These are phyloP conservation scores for Paraphoma sp. DNA, from an alignment of 2,329 filamentous ascomycete species.

Conservation along the genomic window DNA sequence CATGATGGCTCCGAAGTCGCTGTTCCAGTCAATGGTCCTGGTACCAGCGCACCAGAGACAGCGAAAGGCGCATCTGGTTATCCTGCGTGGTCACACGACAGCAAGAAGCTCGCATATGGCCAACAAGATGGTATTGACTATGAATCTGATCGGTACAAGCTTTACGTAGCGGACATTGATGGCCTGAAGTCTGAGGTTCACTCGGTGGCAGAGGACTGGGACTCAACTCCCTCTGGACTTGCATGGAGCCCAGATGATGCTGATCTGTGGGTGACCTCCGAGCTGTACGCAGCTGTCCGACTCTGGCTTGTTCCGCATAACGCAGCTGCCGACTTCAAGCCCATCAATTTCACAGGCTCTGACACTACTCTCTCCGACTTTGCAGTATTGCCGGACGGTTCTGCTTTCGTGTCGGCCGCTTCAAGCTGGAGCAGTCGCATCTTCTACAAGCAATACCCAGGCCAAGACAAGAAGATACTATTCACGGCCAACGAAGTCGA, in stretches of 20 bases:
- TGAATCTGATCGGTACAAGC: constrained; percentile 76
- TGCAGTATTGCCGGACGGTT: constrained; percentile 66
- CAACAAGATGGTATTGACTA: constrained; percentile 68
- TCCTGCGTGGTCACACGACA: constrained; percentile 78
- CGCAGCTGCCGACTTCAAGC: constrained; percentile 59
- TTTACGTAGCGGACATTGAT: constrained; percentile 44
- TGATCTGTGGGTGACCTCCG: constrained; percentile 42
- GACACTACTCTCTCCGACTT: constrained; percentile 42
- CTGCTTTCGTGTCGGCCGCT: constrained; percentile 51
- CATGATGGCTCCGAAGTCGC: constrained; percentile 64
- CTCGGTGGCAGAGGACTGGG: constrained; percentile 43
- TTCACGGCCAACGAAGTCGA: constrained; percentile 69
- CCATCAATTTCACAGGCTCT: constrained; percentile 52
- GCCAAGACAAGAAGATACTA: constrained; percentile 49
- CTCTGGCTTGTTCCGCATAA: constrained; percentile 68
- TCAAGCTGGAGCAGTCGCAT: constrained; percentile 41
- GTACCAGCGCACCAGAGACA: constrained; percentile 43
- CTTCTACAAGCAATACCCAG: constrained; percentile 38
- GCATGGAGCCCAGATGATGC: constrained; percentile 39
- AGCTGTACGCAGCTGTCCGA: constrained; percentile 37
- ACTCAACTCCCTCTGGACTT: constrained; percentile 36
- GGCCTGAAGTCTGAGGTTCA: constrained; percentile 33
- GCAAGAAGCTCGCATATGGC: constrained; percentile 79
- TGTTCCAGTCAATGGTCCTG: constrained; percentile 41
- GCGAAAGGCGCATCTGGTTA: constrained; percentile 67